These are phyloP conservation scores for Albizia julibrissin DNA, from an alignment of 306 rosid species.

Conservation along the genomic window DNA sequence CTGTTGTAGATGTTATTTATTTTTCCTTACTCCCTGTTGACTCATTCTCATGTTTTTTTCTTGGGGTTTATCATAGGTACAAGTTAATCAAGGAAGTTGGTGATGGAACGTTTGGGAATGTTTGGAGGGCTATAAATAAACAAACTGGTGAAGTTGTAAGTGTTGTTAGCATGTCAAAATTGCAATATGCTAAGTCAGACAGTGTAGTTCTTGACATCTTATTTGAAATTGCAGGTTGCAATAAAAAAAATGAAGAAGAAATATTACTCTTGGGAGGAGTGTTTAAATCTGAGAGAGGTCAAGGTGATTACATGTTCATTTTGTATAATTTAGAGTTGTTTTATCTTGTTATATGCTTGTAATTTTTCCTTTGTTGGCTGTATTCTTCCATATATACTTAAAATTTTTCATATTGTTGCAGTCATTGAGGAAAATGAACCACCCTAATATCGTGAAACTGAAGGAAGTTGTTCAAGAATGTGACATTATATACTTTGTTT, in stretches of 20 bases:
- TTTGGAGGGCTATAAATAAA: slow-evolving; percentile 93
- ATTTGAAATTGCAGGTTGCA: slow-evolving; percentile 68
- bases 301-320: slow-evolving; percentile 56
- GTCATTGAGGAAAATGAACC: slow-evolving; percentile 88
- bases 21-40: background rate
- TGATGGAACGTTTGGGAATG: slow-evolving; percentile 96
- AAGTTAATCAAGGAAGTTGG: slow-evolving; percentile 98
- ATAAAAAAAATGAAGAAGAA: slow-evolving; percentile 97
- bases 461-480: slow-evolving; percentile 94
- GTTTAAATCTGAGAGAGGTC: slow-evolving; percentile 92
- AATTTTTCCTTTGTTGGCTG: background rate
- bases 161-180: slow-evolving; percentile 24
- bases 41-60: background rate
- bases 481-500: slow-evolving; percentile 84
- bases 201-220: slow-evolving; percentile 20
- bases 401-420: slow-evolving; percentile 31
- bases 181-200: background rate
- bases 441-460: slow-evolving; percentile 92
- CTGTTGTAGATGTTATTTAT: slow-evolving; percentile 9
- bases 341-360: background rate
- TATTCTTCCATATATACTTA: slow-evolving; percentile 7
- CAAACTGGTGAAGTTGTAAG: slow-evolving; percentile 97
- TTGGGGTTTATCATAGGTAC: slow-evolving; percentile 51
- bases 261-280: slow-evolving; percentile 96
- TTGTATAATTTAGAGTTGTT: background rate